Conservation (phyloP, 352 stramenopile species). For the Phytophthora sp. region DNA sequence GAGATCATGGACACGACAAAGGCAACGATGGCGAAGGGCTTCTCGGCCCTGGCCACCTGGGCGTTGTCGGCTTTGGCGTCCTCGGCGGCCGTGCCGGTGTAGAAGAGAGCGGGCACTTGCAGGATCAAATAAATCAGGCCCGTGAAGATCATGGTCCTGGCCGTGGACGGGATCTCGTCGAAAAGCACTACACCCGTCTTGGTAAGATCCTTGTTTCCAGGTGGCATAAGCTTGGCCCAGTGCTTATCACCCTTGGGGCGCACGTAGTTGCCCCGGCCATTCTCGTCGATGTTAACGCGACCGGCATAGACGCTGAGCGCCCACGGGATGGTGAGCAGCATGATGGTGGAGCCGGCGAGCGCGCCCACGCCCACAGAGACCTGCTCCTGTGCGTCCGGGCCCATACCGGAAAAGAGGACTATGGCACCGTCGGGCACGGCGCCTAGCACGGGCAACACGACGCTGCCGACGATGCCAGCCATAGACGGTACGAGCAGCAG, state of each 20-base stretch:
- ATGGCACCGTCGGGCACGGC: constrained; percentile 97
- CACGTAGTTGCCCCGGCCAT: constrained; percentile 87
- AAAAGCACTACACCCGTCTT: constrained; percentile 84
- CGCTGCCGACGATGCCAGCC: constrained; percentile 95
- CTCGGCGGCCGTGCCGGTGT: constrained; percentile 73
- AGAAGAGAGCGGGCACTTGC: constrained; percentile 92
- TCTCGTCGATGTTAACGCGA: constrained; percentile 93
- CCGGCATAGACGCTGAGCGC: constrained; percentile 93
- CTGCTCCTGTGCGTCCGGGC: constrained; percentile 94
- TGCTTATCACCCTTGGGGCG: constrained; percentile 79
- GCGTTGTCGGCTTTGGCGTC: constrained; percentile 73
- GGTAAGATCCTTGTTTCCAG: constrained; percentile 60
- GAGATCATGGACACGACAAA: constrained; percentile 90
- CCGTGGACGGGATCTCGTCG: constrained; percentile 89
- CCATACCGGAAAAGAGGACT: constrained; percentile 97
- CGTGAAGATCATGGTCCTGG: constrained; percentile 92
- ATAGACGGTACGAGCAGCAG: constrained; percentile 96
- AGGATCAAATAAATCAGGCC: constrained; percentile 96
- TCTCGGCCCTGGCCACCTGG: constrained; percentile 82
- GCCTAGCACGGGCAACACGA: constrained; percentile 97
- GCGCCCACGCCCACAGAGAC: constrained; percentile 97
- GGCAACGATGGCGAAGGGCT: constrained; percentile 89
- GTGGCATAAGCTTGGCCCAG: constrained; percentile 89
- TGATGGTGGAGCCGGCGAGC: constrained; percentile 98
- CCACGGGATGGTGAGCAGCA: constrained; percentile 99